phyloP scores from a whole-genome alignment of 2,329 filamentous ascomycete species.

The Clonostachys chloroleuca region DNA sequence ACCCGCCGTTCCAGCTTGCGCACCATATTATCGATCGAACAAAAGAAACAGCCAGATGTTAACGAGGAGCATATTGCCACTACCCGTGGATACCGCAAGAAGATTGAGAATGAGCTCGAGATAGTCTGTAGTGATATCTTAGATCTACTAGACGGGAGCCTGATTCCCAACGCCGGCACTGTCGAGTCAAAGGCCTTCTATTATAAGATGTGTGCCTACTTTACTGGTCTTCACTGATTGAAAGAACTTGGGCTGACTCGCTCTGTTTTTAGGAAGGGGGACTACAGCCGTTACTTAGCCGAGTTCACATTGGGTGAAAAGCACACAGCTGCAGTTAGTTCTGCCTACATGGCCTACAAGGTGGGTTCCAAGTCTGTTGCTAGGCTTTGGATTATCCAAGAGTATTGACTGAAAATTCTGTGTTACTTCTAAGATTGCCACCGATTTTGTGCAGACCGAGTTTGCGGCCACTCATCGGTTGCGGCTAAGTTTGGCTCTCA shows the following conservation, averaged over 20 bases:
- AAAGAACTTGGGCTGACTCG: no score
- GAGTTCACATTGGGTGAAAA: constrained; percentile 92
- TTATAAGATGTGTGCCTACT: constrained; percentile 83
- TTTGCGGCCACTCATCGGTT: constrained; percentile 97
- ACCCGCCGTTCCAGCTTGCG: constrained; percentile 98
- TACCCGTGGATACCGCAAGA: constrained; percentile 96
- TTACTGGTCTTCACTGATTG: background rate
- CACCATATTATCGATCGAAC: constrained; percentile 99
- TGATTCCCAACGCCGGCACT: constrained; percentile 93
- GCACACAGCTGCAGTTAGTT: constrained; percentile 82
- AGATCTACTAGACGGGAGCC: constrained; percentile 84
- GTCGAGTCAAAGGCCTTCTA: constrained; percentile 99
- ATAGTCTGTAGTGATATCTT: constrained; percentile 98
- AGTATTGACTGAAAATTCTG: no score
- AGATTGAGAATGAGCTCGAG: constrained; percentile 97
- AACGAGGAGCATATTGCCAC: constrained; percentile 89
- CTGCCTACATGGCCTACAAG: constrained; percentile 96
- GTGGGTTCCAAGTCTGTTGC: constrained; percentile 39
- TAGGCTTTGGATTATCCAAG: background rate
- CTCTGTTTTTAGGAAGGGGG: constrained; percentile 70
- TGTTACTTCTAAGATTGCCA: constrained; percentile 66
- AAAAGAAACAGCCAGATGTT: constrained; percentile 99
- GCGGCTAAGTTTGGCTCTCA: constrained; percentile 92
- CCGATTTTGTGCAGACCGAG: constrained; percentile 96
- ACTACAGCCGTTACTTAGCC: constrained; percentile 93